Evolutionary conservation across 75 land plant species (phyloP).

Genomic region (Cryptomeria japonica): DNA sequence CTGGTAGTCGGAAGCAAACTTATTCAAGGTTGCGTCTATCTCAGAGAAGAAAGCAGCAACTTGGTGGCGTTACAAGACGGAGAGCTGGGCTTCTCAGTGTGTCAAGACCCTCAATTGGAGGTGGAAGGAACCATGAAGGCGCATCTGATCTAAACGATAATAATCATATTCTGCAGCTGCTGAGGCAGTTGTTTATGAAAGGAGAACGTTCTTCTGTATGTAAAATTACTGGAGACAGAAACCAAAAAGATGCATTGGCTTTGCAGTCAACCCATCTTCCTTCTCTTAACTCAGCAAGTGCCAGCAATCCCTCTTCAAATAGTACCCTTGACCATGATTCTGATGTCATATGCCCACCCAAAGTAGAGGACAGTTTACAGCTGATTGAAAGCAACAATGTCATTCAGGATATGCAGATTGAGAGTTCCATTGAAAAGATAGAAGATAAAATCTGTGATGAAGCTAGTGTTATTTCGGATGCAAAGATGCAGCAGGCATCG

Average conservation of each 20-base stretch:
- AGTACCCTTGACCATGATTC: neutral
- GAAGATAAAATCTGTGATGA: conserved; percentile 2
- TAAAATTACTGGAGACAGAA: neutral
- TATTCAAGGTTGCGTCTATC: conserved; percentile 68
- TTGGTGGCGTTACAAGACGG: conserved; percentile 13
- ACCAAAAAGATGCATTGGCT: neutral
- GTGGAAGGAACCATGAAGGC: neutral
- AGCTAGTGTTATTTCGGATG: neutral
- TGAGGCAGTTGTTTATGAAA: conserved; percentile 26
- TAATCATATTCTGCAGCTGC: conserved; percentile 22
- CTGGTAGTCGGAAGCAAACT: conserved; percentile 76
- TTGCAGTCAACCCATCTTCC: neutral
- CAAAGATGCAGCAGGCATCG: neutral
- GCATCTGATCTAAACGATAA: conserved; percentile 27
- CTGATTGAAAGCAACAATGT: neutral
- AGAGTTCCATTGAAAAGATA: neutral
- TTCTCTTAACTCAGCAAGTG: conserved; percentile 10
- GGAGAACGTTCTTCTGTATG: conserved; percentile 2
- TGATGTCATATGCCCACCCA: neutral
- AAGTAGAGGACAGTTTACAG: neutral
- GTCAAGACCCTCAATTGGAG: conserved; percentile 8
- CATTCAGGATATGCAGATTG: conserved; percentile 5
- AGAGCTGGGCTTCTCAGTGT: conserved; percentile 3
- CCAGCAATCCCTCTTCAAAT: neutral
- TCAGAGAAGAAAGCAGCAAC: conserved; percentile 19